Conservation (phyloP, 306 rosid species). For the Rosa chinensis region DNA sequence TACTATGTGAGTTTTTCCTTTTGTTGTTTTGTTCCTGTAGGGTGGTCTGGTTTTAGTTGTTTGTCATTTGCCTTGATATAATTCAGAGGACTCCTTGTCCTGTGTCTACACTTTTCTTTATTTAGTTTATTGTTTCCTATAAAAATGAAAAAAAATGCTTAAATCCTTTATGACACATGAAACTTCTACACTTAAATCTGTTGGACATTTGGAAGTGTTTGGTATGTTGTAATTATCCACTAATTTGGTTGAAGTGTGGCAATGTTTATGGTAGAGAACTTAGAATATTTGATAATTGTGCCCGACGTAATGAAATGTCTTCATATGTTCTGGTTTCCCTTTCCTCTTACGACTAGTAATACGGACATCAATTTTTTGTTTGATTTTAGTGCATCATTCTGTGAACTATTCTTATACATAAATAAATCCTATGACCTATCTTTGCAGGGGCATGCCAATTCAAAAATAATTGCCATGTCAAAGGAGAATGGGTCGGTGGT, state of each 20-base stretch:
- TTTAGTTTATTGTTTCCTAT: background rate
- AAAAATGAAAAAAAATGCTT: background rate
- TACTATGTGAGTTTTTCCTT: background rate
- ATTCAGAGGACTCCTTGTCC: background rate
- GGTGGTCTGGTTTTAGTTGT: background rate
- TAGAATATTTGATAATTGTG: background rate
- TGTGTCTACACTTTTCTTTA: background rate
- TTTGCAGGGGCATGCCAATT: conserved; percentile 36
- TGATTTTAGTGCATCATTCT: background rate
- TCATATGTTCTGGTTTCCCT: background rate
- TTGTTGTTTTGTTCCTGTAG: background rate
- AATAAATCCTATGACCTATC: background rate
- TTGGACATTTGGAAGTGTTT: background rate
- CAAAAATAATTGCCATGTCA: conserved; percentile 36
- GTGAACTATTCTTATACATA: background rate
- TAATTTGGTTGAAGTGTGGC: background rate
- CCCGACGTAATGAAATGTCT: background rate
- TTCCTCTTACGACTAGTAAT: background rate
- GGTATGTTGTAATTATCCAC: background rate
- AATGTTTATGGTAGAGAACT: background rate
- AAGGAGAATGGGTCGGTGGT: conserved; percentile 33
- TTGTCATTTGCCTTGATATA: background rate
- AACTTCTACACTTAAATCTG: background rate
- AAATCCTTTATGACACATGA: background rate
- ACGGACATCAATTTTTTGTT: background rate